Percentiles rank a stretch among this genome's conserved stretches.
phyloP scores from a whole-genome alignment of 768 basidiomycete species.

The Clitopilus passeckerianus region DNA sequence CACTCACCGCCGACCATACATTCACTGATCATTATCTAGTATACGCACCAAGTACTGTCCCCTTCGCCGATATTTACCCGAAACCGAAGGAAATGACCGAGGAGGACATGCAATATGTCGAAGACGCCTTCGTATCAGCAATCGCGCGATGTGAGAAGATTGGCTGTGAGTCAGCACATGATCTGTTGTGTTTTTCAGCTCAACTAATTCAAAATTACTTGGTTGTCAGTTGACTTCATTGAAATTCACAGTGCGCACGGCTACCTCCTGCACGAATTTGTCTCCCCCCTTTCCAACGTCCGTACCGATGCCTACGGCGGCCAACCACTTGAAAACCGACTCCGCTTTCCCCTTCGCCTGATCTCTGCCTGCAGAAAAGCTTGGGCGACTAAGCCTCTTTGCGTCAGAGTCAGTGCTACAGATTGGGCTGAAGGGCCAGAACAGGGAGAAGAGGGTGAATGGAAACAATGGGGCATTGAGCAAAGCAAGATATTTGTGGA shows the following conservation, averaged over 20 bases:
- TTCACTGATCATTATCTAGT: constrained; percentile 32
- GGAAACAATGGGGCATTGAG: constrained; percentile 73
- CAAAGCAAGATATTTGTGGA: constrained; percentile 60
- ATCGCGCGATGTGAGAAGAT: constrained; percentile 48
- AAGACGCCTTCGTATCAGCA: constrained; percentile 56
- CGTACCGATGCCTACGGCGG: constrained; percentile 75
- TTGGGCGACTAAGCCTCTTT: constrained; percentile 65
- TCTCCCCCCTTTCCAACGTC: constrained; percentile 71
- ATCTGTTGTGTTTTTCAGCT: no score
- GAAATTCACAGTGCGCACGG: constrained; percentile 73
- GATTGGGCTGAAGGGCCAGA: constrained; percentile 62
- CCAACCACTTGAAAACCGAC: constrained; percentile 60
- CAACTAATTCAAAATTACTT: no score
- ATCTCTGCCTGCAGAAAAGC: constrained; percentile 43
- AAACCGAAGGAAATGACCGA: constrained; percentile 55
- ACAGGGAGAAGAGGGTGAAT: constrained; percentile 50
- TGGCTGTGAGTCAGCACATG: constrained; percentile 44
- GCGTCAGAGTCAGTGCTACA: constrained; percentile 62
- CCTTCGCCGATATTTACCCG: constrained; percentile 48
- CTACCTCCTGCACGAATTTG: constrained; percentile 62
- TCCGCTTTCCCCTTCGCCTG: constrained; percentile 62
- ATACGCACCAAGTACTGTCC: constrained; percentile 52
- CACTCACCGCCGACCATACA: neutral
- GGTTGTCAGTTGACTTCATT: constrained; percentile 55
- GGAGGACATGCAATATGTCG: constrained; percentile 48